Evolutionary conservation across 371 early-diverging fungal species (phyloP).

Genomic region (Mucor circinelloides): DNA sequence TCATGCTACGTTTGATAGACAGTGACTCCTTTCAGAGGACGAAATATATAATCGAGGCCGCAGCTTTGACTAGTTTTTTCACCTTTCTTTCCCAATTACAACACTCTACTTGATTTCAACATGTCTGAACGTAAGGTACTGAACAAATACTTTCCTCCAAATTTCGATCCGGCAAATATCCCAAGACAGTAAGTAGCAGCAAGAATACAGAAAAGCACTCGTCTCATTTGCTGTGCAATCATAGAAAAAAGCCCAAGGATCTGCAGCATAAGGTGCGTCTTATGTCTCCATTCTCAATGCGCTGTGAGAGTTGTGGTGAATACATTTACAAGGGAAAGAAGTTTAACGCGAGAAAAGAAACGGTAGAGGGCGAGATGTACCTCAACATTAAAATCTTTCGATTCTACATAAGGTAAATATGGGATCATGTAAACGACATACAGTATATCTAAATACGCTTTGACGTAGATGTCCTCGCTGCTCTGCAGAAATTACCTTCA

Average conservation of each 20-base stretch:
- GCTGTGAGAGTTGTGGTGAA: conserved; percentile 94
- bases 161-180: conserved; percentile 84
- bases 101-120: not conserved
- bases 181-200: conserved; percentile 44
- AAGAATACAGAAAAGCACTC: not conserved
- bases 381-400: conserved; percentile 88
- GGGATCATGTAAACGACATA: not conserved
- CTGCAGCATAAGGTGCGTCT: conserved; percentile 93
- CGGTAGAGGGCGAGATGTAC: conserved; percentile 82
- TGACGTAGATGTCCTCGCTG: conserved; percentile 85
- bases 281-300: conserved; percentile 98
- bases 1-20: too few relatives aligned
- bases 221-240: not conserved
- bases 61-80: not conserved
- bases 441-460: not conserved
- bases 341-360: conserved; percentile 96
- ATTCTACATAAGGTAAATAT: conserved; percentile 83
- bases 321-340: conserved; percentile 97
- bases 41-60: not conserved
- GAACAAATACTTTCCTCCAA: conserved; percentile 95
- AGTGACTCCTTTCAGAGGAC: too few relatives aligned
- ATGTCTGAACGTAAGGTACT: conserved; percentile 88
- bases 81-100: not conserved
- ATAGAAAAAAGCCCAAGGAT: conserved; percentile 77
- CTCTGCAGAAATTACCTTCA: conserved; percentile 95